Base-by-base conservation (phyloP, 768 basidiomycete genomes). In the Tulasnella sp. region DNA sequence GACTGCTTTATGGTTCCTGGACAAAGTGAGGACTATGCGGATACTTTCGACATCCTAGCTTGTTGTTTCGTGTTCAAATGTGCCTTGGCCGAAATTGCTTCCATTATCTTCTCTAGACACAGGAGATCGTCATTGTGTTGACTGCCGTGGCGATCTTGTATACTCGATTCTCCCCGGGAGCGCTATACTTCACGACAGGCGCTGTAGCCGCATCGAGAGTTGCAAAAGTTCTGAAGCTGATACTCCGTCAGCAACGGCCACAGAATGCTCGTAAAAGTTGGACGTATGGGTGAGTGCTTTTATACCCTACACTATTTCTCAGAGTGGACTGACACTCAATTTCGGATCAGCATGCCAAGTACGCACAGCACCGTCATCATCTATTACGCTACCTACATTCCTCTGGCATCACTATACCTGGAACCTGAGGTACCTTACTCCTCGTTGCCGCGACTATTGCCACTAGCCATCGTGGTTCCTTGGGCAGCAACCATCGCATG, bases 351-450 rank as follows among this genome's bases (percentile, higher is more conserved):
- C 47, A 59, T 59, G 56, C 56, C 56, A 15, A 49, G 47, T 13
- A 59, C 56, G 13, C 56, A 59, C 30, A 59, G 56, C 34, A 32
- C 56, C 30, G 47, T 42, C 47, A 59, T 59, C 15, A 59, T 48
- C 15, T 59, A 49, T 47, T 59, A 59, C 30, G 56, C 49, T 0
- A 59, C 56, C 48, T 59, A 59, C 17, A 42, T 59, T 8, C 21
- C 45, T 34, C 47, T 59, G 13, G 56, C 56, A n/a, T 15, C 56
- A 9, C 45, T 50, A n/a, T 34, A 29, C 9, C 47, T 59, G 27
- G 10, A 15, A 13, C 49, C 56, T 29, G 47, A 51, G 34, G n/a
- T 21, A 30, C 45, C 43, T 19, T 59, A 30, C 23, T 27, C 56
- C 11, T 49, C 27, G 3, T 15, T 59, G 23, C 56, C 56, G 19